Conservation (phyloP, 345 rosid genomes). For the Geranium rotundifolium region DNA sequence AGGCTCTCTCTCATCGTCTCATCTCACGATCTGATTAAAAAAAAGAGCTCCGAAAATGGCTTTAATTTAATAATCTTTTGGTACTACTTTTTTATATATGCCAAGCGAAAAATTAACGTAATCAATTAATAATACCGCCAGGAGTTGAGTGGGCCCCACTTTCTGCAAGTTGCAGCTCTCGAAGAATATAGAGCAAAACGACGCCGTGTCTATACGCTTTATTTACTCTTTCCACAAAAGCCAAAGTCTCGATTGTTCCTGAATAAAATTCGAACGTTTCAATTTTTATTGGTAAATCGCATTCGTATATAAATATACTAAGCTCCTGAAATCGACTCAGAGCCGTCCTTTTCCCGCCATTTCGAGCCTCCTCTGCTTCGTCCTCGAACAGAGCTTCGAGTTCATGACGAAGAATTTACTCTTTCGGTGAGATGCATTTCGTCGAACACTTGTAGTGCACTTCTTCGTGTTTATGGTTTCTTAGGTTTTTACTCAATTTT, state of each 20-base stretch:
- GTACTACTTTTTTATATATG: neutral
- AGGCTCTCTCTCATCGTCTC: conserved; percentile 9
- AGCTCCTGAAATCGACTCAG: neutral
- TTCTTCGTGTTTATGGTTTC: neutral
- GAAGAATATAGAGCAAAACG: neutral
- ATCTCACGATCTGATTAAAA: conserved; percentile 13
- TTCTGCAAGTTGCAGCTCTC: neutral
- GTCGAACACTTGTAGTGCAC: neutral
- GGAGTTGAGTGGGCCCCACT: neutral
- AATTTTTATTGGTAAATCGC: neutral
- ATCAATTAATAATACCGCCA: neutral
- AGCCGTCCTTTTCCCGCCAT: neutral
- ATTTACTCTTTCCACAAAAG: too few relatives aligned
- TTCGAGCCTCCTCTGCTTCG: neutral
- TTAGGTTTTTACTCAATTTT: neutral
- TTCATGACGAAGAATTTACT: neutral
- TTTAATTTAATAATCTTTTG: too few relatives aligned
- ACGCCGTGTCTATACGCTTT: neutral
- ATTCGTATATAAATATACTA: neutral
- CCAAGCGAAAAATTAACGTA: too few relatives aligned
- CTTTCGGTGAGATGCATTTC: neutral
- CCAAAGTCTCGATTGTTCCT: too few relatives aligned
- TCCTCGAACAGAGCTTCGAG: neutral
- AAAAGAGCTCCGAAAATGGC: conserved; percentile 1
- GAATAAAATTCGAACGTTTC: too few relatives aligned